These are phyloP conservation scores for Silene coronaria DNA, from an alignment of 179 eudicot species.

Conservation along the genomic window DNA sequence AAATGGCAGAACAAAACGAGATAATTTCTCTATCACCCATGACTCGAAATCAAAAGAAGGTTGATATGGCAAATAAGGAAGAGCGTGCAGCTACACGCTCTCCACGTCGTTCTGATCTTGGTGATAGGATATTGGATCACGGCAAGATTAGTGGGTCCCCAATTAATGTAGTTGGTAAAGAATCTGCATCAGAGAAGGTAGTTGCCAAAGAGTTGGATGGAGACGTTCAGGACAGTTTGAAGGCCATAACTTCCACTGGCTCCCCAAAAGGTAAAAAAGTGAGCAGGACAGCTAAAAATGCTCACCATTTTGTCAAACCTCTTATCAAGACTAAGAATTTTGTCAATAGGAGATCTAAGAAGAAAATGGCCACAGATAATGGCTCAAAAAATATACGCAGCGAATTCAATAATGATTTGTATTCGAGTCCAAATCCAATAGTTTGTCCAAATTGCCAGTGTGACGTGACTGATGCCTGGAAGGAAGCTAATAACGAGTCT, in stretches of 20 bases:
- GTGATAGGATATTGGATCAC: slow-evolving; percentile 18
- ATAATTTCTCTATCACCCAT: slow-evolving; percentile 15
- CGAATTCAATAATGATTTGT: slow-evolving; percentile 36
- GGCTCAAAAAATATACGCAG: slow-evolving; percentile 29
- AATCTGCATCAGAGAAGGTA: slow-evolving; percentile 27
- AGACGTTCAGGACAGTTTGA: slow-evolving; percentile 37
- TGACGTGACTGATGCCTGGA: slow-evolving; percentile 43
- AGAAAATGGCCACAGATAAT: slow-evolving; percentile 30
- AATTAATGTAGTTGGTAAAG: slow-evolving; percentile 31
- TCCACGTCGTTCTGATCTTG: slow-evolving; percentile 22
- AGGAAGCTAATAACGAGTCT: slow-evolving; percentile 38
- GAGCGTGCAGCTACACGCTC: slow-evolving; percentile 22
- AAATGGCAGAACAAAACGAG: slow-evolving; percentile 23
- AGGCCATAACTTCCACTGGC: slow-evolving; percentile 34
- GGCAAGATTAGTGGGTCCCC: slow-evolving; percentile 23
- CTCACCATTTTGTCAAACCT: slow-evolving; percentile 51
- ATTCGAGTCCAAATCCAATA: slow-evolving; percentile 37
- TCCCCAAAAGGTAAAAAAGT: slow-evolving; percentile 44
- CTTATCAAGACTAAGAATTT: slow-evolving; percentile 52
- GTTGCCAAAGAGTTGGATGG: slow-evolving; percentile 32
- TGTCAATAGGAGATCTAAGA: slow-evolving; percentile 55
- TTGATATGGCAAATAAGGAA: slow-evolving; percentile 17
- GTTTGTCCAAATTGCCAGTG: slow-evolving; percentile 87
- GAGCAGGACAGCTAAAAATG: slow-evolving; percentile 42
- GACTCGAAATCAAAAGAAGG: slow-evolving; percentile 19